Evolutionary conservation across 1,139 yeast species (phyloP).

Genomic region (Wickerhamiella infanticola): DNA sequence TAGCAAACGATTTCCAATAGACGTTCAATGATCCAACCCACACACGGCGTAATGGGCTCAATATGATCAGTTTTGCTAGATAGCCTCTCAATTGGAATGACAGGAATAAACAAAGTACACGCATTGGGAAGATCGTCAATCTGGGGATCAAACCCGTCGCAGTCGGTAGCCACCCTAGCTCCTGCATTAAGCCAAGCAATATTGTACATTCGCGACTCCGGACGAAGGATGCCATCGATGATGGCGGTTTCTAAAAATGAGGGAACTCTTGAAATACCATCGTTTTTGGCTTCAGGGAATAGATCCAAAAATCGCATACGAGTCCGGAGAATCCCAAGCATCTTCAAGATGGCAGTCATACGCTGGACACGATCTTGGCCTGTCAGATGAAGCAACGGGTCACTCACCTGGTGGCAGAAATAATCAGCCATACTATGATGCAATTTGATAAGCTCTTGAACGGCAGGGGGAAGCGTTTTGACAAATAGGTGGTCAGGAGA

Average conservation of each 20-base stretch:
- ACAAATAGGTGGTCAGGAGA: slow-evolving; percentile 30
- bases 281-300: slow-evolving; percentile 29
- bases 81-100: slow-evolving; percentile 16
- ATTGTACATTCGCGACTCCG: slow-evolving; percentile 60
- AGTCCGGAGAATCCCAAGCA: slow-evolving; percentile 49
- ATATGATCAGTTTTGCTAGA: slow-evolving; percentile 5
- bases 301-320: slow-evolving; percentile 53
- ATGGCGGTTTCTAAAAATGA: slow-evolving; percentile 77
- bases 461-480: slow-evolving; percentile 51
- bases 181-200: slow-evolving; percentile 52
- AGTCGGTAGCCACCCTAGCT: slow-evolving; percentile 18
- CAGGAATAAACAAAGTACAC: slow-evolving; percentile 26
- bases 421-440: slow-evolving; percentile 55
- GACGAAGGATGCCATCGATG: slow-evolving; percentile 57
- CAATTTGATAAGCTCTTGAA: slow-evolving; percentile 49
- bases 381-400: slow-evolving; percentile 29
- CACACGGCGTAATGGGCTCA: slow-evolving; percentile 52
- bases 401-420: slow-evolving; percentile 50
- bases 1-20: slow-evolving; percentile 49
- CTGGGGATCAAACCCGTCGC: slow-evolving; percentile 1
- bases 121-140: slow-evolving; percentile 14
- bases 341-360: slow-evolving; percentile 54
- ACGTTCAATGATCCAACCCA: slow-evolving; percentile 61
- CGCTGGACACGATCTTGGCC: slow-evolving; percentile 48
- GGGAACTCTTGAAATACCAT: slow-evolving; percentile 46